A percentile compares a stretch with the other conserved stretches of the same genome.
These are phyloP conservation scores for Pyricularia grisea DNA, from an alignment of 2,329 filamentous ascomycete genomes.

Conservation along the genomic window DNA sequence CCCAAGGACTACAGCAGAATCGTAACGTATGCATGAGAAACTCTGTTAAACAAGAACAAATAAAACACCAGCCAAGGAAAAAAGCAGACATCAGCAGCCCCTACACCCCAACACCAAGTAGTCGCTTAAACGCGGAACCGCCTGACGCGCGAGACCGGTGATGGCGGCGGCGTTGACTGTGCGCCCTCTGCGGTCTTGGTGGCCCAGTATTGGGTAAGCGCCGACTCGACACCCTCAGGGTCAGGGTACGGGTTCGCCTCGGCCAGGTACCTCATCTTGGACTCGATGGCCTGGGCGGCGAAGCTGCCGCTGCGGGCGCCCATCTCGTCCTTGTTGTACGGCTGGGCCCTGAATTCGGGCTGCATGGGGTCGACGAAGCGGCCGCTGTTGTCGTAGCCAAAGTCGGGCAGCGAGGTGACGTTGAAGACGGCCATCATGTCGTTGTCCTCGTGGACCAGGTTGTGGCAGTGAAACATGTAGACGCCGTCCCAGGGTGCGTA, in stretches of 20 bases:
- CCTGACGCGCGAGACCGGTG: neutral
- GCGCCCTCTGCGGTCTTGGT: neutral
- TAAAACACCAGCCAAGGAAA: neutral
- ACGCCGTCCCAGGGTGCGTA: conserved; percentile 44
- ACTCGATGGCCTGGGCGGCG: conserved; percentile 12
- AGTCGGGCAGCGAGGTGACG: conserved; percentile 24
- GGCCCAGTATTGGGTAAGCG: conserved; percentile 17
- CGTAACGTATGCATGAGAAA: neutral
- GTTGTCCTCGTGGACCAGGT: conserved; percentile 33
- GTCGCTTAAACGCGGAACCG: neutral
- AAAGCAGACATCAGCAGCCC: neutral
- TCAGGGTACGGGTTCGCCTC: conserved; percentile 17
- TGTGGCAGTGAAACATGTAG: conserved; percentile 41
- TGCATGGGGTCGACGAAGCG: conserved; percentile 27
- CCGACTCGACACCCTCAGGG: conserved; percentile 12
- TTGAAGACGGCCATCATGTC: conserved; percentile 39
- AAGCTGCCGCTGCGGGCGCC: conserved; percentile 13
- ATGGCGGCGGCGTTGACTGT: neutral
- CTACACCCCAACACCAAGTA: neutral
- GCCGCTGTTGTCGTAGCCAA: conserved; percentile 26
- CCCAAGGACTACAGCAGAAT: neutral
- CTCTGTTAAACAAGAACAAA: neutral
- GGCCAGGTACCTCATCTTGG: conserved; percentile 15
- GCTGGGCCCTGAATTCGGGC: conserved; percentile 20
- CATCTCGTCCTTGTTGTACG: conserved; percentile 16